Evolutionary conservation across 257 asterid genomes (phyloP).

Genomic region (Nicotiana undulata): DNA sequence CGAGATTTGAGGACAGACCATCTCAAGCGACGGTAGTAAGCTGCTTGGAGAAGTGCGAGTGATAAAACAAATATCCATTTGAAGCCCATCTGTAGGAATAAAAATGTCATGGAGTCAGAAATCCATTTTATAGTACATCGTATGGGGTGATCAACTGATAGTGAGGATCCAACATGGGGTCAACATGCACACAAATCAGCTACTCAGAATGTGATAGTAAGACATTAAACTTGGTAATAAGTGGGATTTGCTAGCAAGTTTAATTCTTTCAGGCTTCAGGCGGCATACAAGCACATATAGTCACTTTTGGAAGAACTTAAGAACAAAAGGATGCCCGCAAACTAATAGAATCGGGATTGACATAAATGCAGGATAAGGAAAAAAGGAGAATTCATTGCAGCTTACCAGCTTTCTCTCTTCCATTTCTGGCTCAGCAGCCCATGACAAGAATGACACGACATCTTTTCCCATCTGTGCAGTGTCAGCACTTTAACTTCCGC

Average conservation of each 20-base stretch:
- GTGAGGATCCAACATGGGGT: background rate
- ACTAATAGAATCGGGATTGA: background rate
- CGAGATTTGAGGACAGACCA: slow-evolving; percentile 68
- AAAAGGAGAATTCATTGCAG: background rate
- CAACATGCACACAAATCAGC: background rate
- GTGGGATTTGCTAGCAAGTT: background rate
- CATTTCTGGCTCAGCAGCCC: slow-evolving; percentile 90
- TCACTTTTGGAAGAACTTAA: background rate
- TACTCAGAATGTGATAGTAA: background rate
- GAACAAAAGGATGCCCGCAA: background rate
- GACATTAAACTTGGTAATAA: background rate
- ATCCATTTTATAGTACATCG: background rate
- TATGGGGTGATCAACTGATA: background rate
- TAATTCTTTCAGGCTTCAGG: background rate
- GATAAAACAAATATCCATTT: slow-evolving; percentile 63
- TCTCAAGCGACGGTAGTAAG: slow-evolving; percentile 51
- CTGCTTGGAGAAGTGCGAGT: slow-evolving; percentile 66
- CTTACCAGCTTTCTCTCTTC: slow-evolving; percentile 72
- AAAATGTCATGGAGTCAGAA: background rate
- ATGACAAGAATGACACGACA: slow-evolving; percentile 56
- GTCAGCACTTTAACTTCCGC: background rate
- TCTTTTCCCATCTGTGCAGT: slow-evolving; percentile 61
- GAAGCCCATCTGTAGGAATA: slow-evolving; percentile 55
- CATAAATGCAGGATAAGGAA: background rate
- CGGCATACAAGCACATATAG: background rate